Base-by-base conservation (phyloP, 169 alveolate species). In the Plasmodium sp. region DNA sequence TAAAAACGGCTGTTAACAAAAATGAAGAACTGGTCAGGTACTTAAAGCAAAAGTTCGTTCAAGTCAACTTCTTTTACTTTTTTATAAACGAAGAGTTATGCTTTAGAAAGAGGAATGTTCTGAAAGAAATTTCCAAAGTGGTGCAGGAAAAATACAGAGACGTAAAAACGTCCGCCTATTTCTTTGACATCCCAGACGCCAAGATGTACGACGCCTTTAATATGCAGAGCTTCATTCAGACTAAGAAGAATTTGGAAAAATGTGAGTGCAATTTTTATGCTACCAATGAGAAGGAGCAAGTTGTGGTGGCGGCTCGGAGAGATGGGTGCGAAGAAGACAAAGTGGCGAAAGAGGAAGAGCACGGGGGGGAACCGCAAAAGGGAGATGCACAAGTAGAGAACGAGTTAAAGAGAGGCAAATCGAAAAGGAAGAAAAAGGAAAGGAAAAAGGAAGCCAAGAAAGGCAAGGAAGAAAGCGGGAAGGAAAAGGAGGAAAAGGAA, bases 141-240 rank as follows among this genome's bases (percentile, higher is more conserved):
- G 16, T 79, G 22, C 31, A 84, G 36, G 77, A 84, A 84, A 75
- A 77, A 75, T 86, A 86, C 54, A 75, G 43, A 14, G 86, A 77
- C 27, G 48, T 86, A 75, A 86, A 77, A 22, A 86, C 93, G 36
- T 86, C 82, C 71, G 93, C 93, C n/a, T 86, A 86, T 22, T 75
- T 86, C 81, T 86, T 86, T 86, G 93, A 86, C 71, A 74, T 86
- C 39, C 81, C 86, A 12, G 3, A 10, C 34, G n/a, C 84, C 31
- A 75, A 45, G 34, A 75, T 22, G 58, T 86, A 75, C 14, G 93
- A 86, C 45, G 22, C 93, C 1, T 86, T 86, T 39, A 48, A 86
- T 36, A 10, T 77, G 45, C 39, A 58, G 81, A 51, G 71, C 62
- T 86, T 86, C 67, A 36, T 86, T 10, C 84, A 77, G 27, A 27